These are phyloP conservation scores for Guillardia theta DNA, from an alignment of 78 protist species.

Conservation along the genomic window DNA sequence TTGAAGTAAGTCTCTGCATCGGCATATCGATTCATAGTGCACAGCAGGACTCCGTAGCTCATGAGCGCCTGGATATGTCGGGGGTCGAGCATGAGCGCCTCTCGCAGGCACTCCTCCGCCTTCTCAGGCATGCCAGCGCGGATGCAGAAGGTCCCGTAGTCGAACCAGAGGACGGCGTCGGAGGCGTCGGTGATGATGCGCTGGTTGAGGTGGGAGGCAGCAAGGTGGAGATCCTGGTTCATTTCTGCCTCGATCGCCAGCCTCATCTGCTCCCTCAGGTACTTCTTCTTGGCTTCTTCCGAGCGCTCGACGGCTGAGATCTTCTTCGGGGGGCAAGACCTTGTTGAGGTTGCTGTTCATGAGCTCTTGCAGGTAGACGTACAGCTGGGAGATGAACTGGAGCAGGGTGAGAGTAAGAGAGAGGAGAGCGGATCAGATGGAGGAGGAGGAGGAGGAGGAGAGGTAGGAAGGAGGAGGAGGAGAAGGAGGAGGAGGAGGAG, in stretches of 20 bases:
- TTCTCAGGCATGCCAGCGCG: background rate
- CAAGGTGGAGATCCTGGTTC: background rate
- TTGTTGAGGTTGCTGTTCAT: background rate
- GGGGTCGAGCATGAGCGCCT: constrained; percentile 46
- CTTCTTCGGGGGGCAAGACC: too few relatives aligned
- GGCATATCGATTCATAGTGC: background rate
- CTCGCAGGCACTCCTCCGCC: constrained; percentile 63
- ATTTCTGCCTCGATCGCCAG: constrained; percentile 55
- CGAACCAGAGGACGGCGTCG: constrained; percentile 39
- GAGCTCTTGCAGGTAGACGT: background rate
- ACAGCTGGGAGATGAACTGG: background rate
- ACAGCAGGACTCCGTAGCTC: constrained; percentile 46
- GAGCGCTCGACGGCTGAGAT: too few relatives aligned
- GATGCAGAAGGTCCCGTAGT: constrained; percentile 47
- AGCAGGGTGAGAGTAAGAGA: background rate
- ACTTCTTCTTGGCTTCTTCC: background rate
- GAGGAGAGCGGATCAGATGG: background rate
- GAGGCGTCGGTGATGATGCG: background rate
- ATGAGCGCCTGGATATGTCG: background rate
- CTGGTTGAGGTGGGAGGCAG: background rate
- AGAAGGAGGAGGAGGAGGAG: background rate
- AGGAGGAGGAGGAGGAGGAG: background rate
- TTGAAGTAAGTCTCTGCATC: constrained; percentile 23
- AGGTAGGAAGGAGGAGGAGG: background rate
- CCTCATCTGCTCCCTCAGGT: background rate